Conservation (phyloP, 2,329 filamentous ascomycete species). For the Ceratocystis papillata region DNA sequence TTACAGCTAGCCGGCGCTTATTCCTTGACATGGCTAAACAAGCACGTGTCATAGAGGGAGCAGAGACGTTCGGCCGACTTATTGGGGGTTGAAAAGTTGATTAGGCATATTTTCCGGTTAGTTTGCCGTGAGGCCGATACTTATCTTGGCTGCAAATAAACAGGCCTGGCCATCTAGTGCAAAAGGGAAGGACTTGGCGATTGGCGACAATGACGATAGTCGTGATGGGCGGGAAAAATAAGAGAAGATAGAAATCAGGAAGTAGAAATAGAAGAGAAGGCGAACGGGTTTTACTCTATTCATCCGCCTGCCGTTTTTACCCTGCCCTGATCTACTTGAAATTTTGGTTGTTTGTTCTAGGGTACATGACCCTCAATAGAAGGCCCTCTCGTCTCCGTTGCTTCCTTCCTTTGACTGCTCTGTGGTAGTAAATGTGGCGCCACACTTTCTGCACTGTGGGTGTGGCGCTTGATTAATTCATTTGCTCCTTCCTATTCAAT, state of each 20-base stretch:
- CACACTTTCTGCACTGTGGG: too few species aligned
- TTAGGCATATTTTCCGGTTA: not conserved
- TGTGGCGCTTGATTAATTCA: too few species aligned
- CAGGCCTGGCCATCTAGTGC: too few species aligned
- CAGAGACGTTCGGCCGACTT: not conserved
- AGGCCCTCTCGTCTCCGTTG: too few species aligned
- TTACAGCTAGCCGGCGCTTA: not conserved
- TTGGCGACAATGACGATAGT: not conserved
- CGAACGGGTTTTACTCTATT: too few species aligned
- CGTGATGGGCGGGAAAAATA: not conserved
- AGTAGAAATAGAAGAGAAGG: not conserved
- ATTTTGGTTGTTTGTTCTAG: too few species aligned
- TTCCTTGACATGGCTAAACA: not conserved
- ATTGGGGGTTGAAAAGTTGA: not conserved
- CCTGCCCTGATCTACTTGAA: not conserved
- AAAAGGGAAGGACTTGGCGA: not conserved
- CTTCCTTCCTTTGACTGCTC: too few species aligned
- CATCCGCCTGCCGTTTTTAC: not conserved
- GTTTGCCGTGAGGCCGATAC: not conserved
- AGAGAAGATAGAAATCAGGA: not conserved
- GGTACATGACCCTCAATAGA: too few species aligned
- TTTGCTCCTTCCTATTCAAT: too few species aligned
- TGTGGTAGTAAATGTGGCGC: too few species aligned
- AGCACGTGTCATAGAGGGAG: not conserved
- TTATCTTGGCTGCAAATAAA: too few species aligned